phyloP scores from a whole-genome alignment of 208 protist genomes.

The Zelonia costaricensis region DNA sequence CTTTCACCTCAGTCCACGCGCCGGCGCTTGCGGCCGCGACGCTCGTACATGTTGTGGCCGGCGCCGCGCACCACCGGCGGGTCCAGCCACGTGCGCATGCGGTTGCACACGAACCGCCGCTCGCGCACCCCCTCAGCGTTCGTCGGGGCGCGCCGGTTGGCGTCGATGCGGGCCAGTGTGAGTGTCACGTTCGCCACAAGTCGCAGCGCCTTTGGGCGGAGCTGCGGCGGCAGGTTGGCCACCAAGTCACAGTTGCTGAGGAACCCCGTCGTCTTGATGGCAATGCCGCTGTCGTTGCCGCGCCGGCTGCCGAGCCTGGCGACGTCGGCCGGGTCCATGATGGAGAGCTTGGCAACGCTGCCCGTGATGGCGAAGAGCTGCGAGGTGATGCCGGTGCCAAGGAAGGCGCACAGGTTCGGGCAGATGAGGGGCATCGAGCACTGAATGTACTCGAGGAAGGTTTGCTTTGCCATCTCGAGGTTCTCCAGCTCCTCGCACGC shows the following conservation, averaged over 20 bases:
- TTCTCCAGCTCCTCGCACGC: slow-evolving; percentile 91
- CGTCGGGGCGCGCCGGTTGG: slow-evolving; percentile 64
- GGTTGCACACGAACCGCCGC: slow-evolving; percentile 50
- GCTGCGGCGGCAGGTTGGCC: slow-evolving; percentile 73
- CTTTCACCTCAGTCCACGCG: slow-evolving; percentile 18
- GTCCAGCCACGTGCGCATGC: slow-evolving; percentile 83
- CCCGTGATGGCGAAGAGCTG: slow-evolving; percentile 90
- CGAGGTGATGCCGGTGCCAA: slow-evolving; percentile 91
- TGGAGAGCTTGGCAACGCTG: slow-evolving; percentile 67
- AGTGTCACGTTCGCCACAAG: slow-evolving; percentile 60
- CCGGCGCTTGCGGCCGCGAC: slow-evolving; percentile 66
- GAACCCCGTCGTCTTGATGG: slow-evolving; percentile 83
- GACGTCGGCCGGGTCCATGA: slow-evolving; percentile 75
- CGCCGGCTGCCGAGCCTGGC: slow-evolving; percentile 71
- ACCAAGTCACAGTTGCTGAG: slow-evolving; percentile 88
- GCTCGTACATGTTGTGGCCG: slow-evolving; percentile 87
- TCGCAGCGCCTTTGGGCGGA: slow-evolving; percentile 85
- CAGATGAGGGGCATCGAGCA: slow-evolving; percentile 91
- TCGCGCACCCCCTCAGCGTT: slow-evolving; percentile 75
- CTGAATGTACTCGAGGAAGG: slow-evolving; percentile 93
- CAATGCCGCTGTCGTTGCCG: slow-evolving; percentile 58
- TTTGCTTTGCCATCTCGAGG: slow-evolving; percentile 91
- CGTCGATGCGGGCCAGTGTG: slow-evolving; percentile 83
- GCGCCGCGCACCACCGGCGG: slow-evolving; percentile 81
- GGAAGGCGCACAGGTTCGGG: slow-evolving; percentile 91